A percentile compares a stretch with the other conserved stretches of the same genome.
Conservation (phyloP, 441 rosid genomes). For the Metrosideros polymorpha region DNA sequence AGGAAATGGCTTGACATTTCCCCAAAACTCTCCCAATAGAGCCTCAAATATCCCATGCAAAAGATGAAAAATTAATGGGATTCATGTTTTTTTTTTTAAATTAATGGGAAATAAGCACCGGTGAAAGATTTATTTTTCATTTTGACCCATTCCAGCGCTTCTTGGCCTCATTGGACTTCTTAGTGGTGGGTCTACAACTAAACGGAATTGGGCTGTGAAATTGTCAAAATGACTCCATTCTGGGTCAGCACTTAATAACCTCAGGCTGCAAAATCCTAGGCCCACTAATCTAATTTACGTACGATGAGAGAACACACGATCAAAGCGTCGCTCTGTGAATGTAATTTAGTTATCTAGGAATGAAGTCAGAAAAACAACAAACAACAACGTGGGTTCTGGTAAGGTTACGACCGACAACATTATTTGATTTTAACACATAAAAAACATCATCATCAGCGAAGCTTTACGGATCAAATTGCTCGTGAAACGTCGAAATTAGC, state of each 20-base stretch:
- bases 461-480: not conserved
- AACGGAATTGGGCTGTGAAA: not conserved
- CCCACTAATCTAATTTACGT: not conserved
- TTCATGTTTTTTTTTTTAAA: not conserved
- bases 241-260: not conserved
- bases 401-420: not conserved
- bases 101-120: not conserved
- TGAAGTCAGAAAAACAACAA: not conserved
- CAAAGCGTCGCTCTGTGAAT: not conserved
- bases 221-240: not conserved
- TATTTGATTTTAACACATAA: not conserved
- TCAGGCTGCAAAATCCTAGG: not conserved
- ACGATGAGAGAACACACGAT: not conserved
- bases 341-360: not conserved
- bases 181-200: not conserved
- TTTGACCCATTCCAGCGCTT: not conserved
- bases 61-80: not conserved
- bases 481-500: not conserved
- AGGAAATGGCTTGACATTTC: not conserved
- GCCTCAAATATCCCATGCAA: not conserved
- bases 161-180: not conserved
- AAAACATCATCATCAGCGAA: not conserved
- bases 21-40: not conserved
- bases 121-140: not conserved
- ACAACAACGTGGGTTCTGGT: not conserved